phyloP scores from a whole-genome alignment of 306 rosid species.

The Dryas octopetala region DNA sequence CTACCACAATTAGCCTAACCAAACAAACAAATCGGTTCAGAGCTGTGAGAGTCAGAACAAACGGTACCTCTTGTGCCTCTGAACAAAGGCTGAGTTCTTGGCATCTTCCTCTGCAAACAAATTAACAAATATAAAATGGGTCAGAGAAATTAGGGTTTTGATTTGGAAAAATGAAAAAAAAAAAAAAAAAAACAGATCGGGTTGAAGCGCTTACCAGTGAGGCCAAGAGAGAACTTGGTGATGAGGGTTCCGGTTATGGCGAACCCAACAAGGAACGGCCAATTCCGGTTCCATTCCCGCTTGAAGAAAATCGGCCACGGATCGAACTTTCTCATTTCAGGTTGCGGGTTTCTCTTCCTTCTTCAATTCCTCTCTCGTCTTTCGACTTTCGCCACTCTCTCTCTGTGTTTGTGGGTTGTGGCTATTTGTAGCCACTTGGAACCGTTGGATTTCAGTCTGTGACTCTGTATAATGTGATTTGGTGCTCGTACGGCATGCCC shows the following conservation, averaged over 20 bases:
- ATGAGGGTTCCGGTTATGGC: constrained; percentile 62
- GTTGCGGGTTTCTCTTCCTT: not conserved
- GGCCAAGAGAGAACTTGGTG: constrained; percentile 70
- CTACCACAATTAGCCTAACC: not conserved
- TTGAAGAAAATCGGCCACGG: constrained; percentile 93
- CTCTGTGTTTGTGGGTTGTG: not conserved
- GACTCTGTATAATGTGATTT: not conserved
- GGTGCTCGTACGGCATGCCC: not conserved
- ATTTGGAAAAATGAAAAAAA: not conserved
- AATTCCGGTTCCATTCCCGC: constrained; percentile 80
- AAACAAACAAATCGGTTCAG: not conserved
- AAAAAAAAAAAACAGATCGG: not conserved
- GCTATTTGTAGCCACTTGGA: not conserved
- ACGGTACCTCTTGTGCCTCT: constrained; percentile 65
- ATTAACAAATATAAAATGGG: not conserved
- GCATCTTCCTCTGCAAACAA: constrained; percentile 75
- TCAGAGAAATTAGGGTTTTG: constrained; percentile 11
- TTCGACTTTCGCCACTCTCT: not conserved
- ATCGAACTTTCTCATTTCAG: constrained; percentile 62
- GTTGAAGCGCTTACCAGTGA: constrained; percentile 46
- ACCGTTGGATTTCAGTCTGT: not conserved
- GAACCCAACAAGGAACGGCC: constrained; percentile 92
- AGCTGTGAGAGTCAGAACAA: constrained; percentile 19
- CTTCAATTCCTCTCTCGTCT: not conserved
- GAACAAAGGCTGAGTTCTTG: constrained; percentile 64